Evolutionary conservation across 106 monocot species (phyloP).

Genomic region (Dactylorhiza incarnata): DNA sequence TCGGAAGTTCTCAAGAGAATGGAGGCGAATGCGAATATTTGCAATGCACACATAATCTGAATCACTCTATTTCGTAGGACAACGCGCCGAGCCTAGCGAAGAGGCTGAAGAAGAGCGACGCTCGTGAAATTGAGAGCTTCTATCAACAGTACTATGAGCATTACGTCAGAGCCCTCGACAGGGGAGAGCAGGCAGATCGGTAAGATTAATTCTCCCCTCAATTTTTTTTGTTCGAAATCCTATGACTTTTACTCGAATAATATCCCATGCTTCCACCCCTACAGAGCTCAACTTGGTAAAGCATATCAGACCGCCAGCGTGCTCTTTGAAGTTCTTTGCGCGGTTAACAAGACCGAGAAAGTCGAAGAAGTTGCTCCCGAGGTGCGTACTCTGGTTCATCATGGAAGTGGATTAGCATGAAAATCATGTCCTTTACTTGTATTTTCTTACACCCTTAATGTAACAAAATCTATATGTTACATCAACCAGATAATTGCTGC

Average conservation of each 20-base stretch:
- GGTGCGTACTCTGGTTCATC: slow-evolving; percentile 36
- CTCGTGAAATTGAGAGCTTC: slow-evolving; percentile 96
- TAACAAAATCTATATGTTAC: not conserved
- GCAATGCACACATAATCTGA: not conserved
- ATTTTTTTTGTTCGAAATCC: not conserved
- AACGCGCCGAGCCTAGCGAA: slow-evolving; percentile 85
- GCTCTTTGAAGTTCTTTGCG: slow-evolving; percentile 98
- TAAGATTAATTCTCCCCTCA: slow-evolving; percentile 5
- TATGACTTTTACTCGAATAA: not conserved
- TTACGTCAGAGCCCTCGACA: slow-evolving; percentile 87
- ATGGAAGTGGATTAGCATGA: not conserved
- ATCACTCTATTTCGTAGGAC: slow-evolving; percentile 36
- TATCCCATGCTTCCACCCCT: not conserved
- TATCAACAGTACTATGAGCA: slow-evolving; percentile 97
- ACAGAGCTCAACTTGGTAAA: slow-evolving; percentile 88
- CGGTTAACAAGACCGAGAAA: slow-evolving; percentile 95
- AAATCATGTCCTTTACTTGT: not conserved
- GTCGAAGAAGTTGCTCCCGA: slow-evolving; percentile 98
- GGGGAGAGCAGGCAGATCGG: slow-evolving; percentile 97
- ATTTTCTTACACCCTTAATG: not conserved
- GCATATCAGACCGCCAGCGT: slow-evolving; percentile 97
- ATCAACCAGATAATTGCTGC: slow-evolving; percentile 72
- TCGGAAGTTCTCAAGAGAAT: too few species aligned
- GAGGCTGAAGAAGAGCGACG: slow-evolving; percentile 92
- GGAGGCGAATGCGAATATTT: too few species aligned